phyloP scores from a whole-genome alignment of 2,329 filamentous ascomycete species.

The Ascochyta pisi region DNA sequence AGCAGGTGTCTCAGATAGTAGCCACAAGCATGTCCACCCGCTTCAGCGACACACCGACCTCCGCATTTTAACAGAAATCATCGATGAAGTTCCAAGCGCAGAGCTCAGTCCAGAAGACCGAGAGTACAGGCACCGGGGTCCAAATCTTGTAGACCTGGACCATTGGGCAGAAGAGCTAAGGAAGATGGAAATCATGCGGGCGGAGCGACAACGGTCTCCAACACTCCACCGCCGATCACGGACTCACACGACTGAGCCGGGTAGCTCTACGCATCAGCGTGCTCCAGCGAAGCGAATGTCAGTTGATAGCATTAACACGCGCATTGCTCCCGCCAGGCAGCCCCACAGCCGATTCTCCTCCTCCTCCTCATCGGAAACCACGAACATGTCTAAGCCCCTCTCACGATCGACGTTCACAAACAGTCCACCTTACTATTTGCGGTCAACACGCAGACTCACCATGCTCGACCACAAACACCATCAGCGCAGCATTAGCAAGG shows the following conservation, averaged over 20 bases:
- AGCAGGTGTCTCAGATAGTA: background rate
- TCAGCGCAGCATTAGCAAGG: background rate
- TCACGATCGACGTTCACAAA: background rate
- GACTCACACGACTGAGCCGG: background rate
- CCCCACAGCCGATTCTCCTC: conserved; percentile 4
- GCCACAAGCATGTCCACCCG: background rate
- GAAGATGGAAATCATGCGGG: conserved; percentile 11
- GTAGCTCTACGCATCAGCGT: background rate
- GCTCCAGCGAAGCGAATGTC: background rate
- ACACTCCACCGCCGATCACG: background rate
- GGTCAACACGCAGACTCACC: background rate
- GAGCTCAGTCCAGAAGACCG: conserved; percentile 15
- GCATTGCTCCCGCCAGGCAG: background rate
- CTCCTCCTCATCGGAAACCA: background rate
- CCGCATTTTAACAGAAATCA: background rate
- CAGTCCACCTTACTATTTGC: background rate
- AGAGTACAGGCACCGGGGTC: conserved; percentile 12
- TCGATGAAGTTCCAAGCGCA: background rate
- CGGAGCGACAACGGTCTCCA: background rate
- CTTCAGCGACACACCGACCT: conserved; percentile 1
- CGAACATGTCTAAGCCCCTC: background rate
- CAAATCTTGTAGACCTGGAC: conserved; percentile 3
- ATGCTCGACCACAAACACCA: conserved; percentile 6
- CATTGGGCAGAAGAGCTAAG: conserved; percentile 17
- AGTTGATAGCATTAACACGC: background rate